These are phyloP conservation scores for Terana coerulea DNA, from an alignment of 768 basidiomycete genomes.

Conservation along the genomic window DNA sequence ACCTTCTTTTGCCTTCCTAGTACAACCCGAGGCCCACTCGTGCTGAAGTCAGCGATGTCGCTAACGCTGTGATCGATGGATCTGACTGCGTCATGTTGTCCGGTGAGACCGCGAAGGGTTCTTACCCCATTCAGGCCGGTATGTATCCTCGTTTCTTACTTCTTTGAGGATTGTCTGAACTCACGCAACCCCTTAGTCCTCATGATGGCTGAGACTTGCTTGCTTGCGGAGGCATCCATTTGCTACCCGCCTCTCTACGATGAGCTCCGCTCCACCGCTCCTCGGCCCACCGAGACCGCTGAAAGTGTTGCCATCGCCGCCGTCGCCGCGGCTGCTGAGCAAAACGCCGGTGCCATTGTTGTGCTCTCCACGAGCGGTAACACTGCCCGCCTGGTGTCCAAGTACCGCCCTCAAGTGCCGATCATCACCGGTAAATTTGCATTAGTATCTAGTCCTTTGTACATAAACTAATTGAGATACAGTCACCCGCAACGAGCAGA, in stretches of 20 bases:
- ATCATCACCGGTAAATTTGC: constrained; percentile 81
- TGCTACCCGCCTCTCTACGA: constrained; percentile 95
- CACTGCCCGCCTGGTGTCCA: constrained; percentile 93
- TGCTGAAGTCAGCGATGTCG: constrained; percentile 98
- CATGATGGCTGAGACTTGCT: constrained; percentile 99
- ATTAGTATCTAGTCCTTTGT: no score
- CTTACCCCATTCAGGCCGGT: constrained; percentile 95
- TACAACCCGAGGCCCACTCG: constrained; percentile 99
- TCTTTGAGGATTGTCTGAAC: neutral
- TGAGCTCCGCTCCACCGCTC: constrained; percentile 73
- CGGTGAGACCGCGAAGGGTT: constrained; percentile 97
- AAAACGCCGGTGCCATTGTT: constrained; percentile 90
- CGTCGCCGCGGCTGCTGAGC: constrained; percentile 93
- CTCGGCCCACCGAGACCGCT: constrained; percentile 86
- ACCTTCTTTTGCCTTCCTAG: constrained; percentile 32
- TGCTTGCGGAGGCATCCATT: constrained; percentile 93
- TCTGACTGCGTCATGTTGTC: constrained; percentile 99
- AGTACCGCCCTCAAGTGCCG: constrained; percentile 90
- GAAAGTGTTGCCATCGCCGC: constrained; percentile 97
- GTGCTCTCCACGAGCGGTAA: constrained; percentile 97
- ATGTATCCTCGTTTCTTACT: constrained; percentile 1
- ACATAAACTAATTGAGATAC: no score
- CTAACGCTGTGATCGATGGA: constrained; percentile 98
- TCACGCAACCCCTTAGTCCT: constrained; percentile 50
- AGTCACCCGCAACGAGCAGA: constrained; percentile 97